Conservation (phyloP, 208 protist species). For the Polymyxa betae region DNA sequence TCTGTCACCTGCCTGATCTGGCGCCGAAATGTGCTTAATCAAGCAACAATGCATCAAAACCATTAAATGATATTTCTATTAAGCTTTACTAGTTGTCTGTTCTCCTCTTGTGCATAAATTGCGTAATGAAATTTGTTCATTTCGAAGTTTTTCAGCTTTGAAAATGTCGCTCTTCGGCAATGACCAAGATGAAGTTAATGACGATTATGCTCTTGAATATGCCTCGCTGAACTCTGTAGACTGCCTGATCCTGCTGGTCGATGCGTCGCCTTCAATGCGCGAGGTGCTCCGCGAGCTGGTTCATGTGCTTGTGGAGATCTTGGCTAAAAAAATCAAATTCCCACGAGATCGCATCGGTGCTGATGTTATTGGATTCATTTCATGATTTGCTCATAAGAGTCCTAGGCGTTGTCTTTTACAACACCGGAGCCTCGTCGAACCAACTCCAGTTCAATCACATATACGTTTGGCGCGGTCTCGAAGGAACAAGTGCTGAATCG, state of each 20-base stretch:
- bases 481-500: not conserved
- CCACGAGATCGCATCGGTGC: not conserved
- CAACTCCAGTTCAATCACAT: not conserved
- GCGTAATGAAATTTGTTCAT: no score
- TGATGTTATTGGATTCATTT: not conserved
- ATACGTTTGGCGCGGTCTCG: not conserved
- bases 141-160: no score
- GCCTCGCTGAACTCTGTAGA: not conserved
- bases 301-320: not conserved
- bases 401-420: not conserved
- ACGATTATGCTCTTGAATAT: not conserved
- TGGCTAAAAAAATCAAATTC: not conserved
- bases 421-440: not conserved
- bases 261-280: not conserved
- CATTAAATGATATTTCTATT: no score
- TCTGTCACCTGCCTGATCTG: constrained; percentile 1
- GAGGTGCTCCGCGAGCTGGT: not conserved
- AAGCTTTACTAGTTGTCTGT: no score
- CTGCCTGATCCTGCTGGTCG: not conserved
- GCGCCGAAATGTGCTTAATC: not conserved
- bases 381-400: not conserved
- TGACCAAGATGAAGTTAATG: not conserved
- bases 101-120: no score
- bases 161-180: not conserved
- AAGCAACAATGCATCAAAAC: no score